Conservation (phyloP, 129 eudicot species). For the Flaveria bidentis region DNA sequence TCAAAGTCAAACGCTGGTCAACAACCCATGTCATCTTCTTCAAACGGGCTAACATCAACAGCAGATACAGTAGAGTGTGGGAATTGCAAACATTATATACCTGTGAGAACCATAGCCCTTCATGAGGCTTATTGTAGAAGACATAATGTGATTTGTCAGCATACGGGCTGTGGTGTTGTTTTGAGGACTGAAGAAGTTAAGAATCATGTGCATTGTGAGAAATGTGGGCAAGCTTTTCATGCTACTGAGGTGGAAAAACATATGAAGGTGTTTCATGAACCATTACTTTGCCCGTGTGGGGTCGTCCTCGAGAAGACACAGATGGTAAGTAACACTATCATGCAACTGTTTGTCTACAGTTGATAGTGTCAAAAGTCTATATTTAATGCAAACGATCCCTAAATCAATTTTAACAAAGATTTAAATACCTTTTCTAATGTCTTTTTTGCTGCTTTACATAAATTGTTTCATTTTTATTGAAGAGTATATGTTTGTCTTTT, state of each 20-base stretch:
- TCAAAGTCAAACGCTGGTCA: constrained; percentile 50
- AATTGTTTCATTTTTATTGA: background rate
- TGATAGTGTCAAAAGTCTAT: background rate
- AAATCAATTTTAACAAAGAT: background rate
- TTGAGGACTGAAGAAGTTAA: constrained; percentile 77
- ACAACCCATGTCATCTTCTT: constrained; percentile 51
- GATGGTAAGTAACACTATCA: constrained; percentile 57
- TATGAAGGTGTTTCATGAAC: constrained; percentile 90
- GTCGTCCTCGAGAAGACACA: constrained; percentile 75
- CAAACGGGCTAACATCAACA: constrained; percentile 39
- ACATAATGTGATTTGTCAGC: constrained; percentile 73
- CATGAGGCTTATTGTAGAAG: constrained; percentile 91
- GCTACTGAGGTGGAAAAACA: constrained; percentile 80
- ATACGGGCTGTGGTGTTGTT: constrained; percentile 79
- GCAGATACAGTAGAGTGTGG: constrained; percentile 78
- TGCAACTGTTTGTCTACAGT: background rate
- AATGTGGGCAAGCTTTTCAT: constrained; percentile 86
- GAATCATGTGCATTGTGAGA: constrained; percentile 79
- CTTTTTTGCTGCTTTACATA: too few relatives aligned
- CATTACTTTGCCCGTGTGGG: constrained; percentile 79
- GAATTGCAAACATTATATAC: constrained; percentile 83
- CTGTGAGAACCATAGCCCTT: constrained; percentile 72
- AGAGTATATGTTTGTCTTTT: background rate
- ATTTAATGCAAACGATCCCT: background rate
- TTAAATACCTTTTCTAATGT: too few relatives aligned